Evolutionary conservation across 768 basidiomycete genomes (phyloP).

Genomic region (Krasilnikovozyma curviuscula): DNA sequence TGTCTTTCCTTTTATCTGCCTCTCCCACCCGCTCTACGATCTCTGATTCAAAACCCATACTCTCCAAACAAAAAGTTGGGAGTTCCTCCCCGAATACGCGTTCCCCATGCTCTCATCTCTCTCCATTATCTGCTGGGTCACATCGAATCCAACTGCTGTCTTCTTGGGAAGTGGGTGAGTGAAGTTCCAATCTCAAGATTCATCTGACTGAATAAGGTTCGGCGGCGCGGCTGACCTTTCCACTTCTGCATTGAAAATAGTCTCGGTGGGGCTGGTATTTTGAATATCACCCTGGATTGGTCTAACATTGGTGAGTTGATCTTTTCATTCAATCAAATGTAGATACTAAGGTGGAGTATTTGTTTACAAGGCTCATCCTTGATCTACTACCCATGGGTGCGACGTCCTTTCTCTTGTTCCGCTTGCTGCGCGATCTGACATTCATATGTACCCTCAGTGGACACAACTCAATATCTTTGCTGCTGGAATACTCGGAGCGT

Average conservation of each 20-base stretch:
- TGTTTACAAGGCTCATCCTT: no score
- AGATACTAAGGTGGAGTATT: no score
- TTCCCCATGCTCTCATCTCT: background rate
- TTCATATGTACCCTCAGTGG: no score
- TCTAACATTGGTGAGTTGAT: constrained; percentile 6
- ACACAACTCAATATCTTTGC: background rate
- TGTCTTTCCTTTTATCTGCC: background rate
- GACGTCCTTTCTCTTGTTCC: no score
- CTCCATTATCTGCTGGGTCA: constrained; percentile 3
- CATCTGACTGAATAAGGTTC: no score
- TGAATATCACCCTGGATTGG: background rate
- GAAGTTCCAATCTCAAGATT: no score
- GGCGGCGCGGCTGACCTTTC: no score
- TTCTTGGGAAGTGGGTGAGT: background rate
- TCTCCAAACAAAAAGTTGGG: no score
- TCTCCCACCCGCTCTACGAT: background rate
- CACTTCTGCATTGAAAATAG: no score
- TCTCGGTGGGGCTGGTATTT: background rate
- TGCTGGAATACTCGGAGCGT: background rate
- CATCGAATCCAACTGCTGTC: background rate
- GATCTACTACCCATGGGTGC: constrained; percentile 3
- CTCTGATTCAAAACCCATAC: background rate
- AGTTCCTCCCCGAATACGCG: no score
- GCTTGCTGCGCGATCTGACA: no score
- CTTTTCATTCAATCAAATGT: no score